A percentile compares a stretch with the other conserved stretches of the same genome.
Evolutionary conservation across 2,329 filamentous ascomycete species (phyloP).

Genomic region (Diaporthe helianthi): DNA sequence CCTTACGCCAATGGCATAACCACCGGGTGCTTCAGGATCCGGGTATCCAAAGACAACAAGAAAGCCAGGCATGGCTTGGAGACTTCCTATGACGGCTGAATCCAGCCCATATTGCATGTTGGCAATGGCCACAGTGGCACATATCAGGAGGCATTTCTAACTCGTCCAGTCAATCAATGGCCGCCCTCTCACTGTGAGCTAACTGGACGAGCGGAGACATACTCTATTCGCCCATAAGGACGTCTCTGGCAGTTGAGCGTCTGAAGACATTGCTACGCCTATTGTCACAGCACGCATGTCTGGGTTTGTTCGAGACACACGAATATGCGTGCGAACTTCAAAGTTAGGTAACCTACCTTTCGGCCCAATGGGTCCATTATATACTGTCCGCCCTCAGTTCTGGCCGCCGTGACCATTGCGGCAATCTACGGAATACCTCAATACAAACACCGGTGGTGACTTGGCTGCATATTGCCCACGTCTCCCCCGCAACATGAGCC

Average conservation of each 20-base stretch:
- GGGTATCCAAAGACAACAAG: slow-evolving; percentile 57
- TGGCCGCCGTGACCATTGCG: slow-evolving; percentile 6
- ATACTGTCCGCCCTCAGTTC: not conserved
- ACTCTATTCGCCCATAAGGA: slow-evolving; percentile 47
- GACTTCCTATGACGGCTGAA: slow-evolving; percentile 51
- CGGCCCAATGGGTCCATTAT: not conserved
- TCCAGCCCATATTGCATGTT: slow-evolving; percentile 62
- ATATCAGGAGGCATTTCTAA: slow-evolving; percentile 54
- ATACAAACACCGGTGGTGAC: not conserved
- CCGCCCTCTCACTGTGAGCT: too few species aligned
- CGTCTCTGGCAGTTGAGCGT: slow-evolving; percentile 41
- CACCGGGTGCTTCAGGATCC: slow-evolving; percentile 44
- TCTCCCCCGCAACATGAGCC: not conserved
- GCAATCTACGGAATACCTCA: slow-evolving; percentile 10
- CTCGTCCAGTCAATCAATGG: not conserved
- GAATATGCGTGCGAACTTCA: not conserved
- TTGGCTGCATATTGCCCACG: not conserved
- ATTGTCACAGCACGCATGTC: not conserved
- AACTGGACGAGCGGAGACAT: not conserved
- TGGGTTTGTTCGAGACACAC: slow-evolving; percentile 41
- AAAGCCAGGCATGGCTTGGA: slow-evolving; percentile 60
- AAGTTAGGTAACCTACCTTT: too few species aligned
- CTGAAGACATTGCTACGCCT: slow-evolving; percentile 35
- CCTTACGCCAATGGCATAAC: slow-evolving; percentile 52
- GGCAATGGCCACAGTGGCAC: slow-evolving; percentile 53